Percentiles rank a stretch among this genome's conserved stretches.
Evolutionary conservation across 176 grass and related monocot genomes (phyloP).

Genomic region (Microstegium vimineum): DNA sequence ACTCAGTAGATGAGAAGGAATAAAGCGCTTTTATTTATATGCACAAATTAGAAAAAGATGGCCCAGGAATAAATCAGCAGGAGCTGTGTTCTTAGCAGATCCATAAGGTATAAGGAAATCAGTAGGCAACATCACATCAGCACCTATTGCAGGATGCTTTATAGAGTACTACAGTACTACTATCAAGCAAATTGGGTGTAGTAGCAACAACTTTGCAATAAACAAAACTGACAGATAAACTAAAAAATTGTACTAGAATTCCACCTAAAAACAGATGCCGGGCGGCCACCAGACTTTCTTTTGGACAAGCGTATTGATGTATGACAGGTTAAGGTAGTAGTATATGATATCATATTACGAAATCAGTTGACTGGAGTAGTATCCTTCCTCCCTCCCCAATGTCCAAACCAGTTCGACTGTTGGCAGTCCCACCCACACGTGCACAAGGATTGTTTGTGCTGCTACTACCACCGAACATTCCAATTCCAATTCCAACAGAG

Average conservation of each 20-base stretch:
- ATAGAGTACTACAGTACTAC: too few species aligned
- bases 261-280: not conserved
- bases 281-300: not conserved
- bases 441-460: slow-evolving; percentile 25
- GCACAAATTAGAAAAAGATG: too few species aligned
- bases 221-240: slow-evolving; percentile 15
- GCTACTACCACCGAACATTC: slow-evolving; percentile 4
- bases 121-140: slow-evolving; percentile 21
- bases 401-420: slow-evolving; percentile 22
- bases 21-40: not conserved
- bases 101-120: not conserved
- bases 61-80: too few species aligned
- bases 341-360: not conserved
- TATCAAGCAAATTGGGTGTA: slow-evolving; percentile 15
- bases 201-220: not conserved
- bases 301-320: slow-evolving; percentile 17
- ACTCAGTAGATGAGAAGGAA: not conserved
- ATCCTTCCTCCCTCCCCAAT: slow-evolving; percentile 3
- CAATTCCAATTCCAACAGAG: too few species aligned
- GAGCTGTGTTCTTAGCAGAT: not conserved
- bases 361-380: slow-evolving; percentile 35
- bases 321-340: slow-evolving; percentile 18
- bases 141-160: slow-evolving; percentile 9
- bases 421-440: slow-evolving; percentile 32
- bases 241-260: not conserved